A percentile compares a stretch with the other conserved stretches of the same genome.
Conservation (phyloP, 2,329 filamentous ascomycete species). For the Aciculosporium take region DNA sequence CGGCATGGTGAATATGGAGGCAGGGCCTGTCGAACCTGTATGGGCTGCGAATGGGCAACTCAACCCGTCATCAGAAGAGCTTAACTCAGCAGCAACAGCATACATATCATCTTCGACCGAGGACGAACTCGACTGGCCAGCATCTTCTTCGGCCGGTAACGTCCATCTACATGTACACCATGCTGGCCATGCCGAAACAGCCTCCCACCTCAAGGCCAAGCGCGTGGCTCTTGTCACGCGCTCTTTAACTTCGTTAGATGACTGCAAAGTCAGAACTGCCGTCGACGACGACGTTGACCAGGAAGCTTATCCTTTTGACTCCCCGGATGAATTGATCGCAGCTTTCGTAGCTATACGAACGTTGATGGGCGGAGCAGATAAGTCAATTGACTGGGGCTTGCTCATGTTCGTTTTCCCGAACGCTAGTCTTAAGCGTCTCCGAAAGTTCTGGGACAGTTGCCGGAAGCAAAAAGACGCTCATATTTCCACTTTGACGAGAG, state of each 20-base stretch:
- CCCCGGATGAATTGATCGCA: slow-evolving; percentile 29
- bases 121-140: slow-evolving; percentile 5
- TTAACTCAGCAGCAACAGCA: background rate
- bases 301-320: slow-evolving; percentile 6
- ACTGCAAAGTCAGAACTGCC: background rate
- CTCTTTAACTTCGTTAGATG: slow-evolving; percentile 15
- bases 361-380: slow-evolving; percentile 45
- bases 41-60: slow-evolving; percentile 17
- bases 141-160: background rate
- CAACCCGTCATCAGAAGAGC: slow-evolving; percentile 6
- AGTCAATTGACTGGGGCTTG: slow-evolving; percentile 46
- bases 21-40: background rate
- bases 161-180: background rate
- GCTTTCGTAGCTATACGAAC: slow-evolving; percentile 44
- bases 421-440: slow-evolving; percentile 34
- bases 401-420: slow-evolving; percentile 41
- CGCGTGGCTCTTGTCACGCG: slow-evolving; percentile 17
- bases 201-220: slow-evolving; percentile 10
- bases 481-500: slow-evolving; percentile 38
- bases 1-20: slow-evolving; percentile 3
- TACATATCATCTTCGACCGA: slow-evolving; percentile 8
- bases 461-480: slow-evolving; percentile 36
- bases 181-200: background rate
- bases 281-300: background rate
- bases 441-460: slow-evolving; percentile 40